Evolutionary conservation across 2,329 filamentous ascomycete genomes (phyloP).

Genomic region (Penicillium sp.): DNA sequence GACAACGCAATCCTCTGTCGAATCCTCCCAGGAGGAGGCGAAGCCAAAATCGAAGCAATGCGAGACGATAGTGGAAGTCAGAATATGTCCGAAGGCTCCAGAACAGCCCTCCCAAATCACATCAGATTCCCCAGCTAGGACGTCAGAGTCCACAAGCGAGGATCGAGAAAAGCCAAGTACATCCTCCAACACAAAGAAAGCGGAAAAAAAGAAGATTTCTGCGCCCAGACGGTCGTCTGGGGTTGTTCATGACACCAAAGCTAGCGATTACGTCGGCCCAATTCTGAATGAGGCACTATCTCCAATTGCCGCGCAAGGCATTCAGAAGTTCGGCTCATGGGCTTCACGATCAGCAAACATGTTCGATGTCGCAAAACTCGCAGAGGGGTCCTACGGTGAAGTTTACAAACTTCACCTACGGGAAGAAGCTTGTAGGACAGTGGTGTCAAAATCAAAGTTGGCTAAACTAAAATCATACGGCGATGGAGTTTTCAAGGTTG

Average conservation of each 20-base stretch:
- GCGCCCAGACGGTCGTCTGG: constrained; percentile 33
- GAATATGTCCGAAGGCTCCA: constrained; percentile 18
- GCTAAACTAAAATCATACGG: constrained; percentile 42
- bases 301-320: constrained; percentile 34
- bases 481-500: constrained; percentile 51
- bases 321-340: constrained; percentile 44
- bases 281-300: constrained; percentile 43
- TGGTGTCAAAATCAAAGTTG: constrained; percentile 39
- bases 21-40: background rate
- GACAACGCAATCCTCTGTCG: constrained; percentile 1
- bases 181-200: constrained; percentile 7
- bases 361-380: constrained; percentile 58
- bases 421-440: constrained; percentile 36
- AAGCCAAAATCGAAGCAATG: constrained; percentile 12
- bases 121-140: background rate
- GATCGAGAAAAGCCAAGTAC: background rate
- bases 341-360: constrained; percentile 39
- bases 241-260: constrained; percentile 34
- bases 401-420: constrained; percentile 59
- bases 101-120: background rate
- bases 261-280: constrained; percentile 37
- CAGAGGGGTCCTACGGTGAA: constrained; percentile 66
- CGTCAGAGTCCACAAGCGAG: background rate
- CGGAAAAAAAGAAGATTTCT: constrained; percentile 22
- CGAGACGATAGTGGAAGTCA: constrained; percentile 33